phyloP scores from a whole-genome alignment of 192 early-diverging fungal genomes.

The Backusella mclennaniae region DNA sequence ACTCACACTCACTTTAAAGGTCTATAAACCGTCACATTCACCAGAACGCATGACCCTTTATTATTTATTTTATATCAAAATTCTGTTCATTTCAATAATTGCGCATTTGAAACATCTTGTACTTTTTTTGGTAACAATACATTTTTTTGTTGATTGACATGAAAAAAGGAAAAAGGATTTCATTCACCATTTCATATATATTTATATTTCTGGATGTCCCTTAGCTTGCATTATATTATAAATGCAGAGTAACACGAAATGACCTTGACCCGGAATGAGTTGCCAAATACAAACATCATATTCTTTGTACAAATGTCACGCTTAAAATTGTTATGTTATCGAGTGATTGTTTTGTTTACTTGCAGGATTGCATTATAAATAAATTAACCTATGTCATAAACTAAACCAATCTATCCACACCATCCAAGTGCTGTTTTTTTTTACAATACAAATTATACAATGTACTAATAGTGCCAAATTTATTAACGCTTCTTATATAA shows the following conservation, averaged over 20 bases:
- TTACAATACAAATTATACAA: not conserved
- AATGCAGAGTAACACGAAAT: not conserved
- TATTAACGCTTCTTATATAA: constrained; percentile 47
- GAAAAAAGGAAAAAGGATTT: too few relatives aligned
- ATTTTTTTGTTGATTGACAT: too few relatives aligned
- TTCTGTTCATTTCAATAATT: not conserved
- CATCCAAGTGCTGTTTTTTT: not conserved
- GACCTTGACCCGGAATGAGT: not conserved
- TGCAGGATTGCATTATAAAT: too few relatives aligned
- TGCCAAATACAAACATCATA: not conserved
- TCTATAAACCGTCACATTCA: not conserved
- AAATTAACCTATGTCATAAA: not conserved
- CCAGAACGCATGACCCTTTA: not conserved
- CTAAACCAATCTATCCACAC: not conserved
- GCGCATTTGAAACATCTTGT: not conserved
- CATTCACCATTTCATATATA: not conserved
- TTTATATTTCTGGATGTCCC: not conserved
- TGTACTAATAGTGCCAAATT: not conserved
- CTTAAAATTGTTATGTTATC: not conserved
- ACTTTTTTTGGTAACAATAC: not conserved
- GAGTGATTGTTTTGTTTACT: not conserved
- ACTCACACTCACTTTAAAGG: not conserved
- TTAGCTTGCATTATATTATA: not conserved
- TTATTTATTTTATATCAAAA: not conserved
- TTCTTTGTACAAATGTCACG: not conserved